A percentile compares a stretch with the other conserved stretches of the same genome.
These are phyloP conservation scores for Penicillium palitans DNA, from an alignment of 2,329 filamentous ascomycete species.

Conservation along the genomic window DNA sequence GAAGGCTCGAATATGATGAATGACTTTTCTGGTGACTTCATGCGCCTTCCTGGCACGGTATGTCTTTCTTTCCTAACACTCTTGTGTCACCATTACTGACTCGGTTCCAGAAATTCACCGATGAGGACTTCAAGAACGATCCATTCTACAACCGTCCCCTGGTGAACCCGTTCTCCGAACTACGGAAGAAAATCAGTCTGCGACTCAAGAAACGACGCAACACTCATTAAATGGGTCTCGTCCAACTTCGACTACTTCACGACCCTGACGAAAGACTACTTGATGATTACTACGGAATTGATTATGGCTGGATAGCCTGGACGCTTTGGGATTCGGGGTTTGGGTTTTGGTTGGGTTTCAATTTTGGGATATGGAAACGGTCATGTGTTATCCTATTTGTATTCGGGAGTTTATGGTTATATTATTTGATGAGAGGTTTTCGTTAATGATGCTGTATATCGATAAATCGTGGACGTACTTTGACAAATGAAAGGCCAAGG, in stretches of 20 bases:
- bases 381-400: not conserved
- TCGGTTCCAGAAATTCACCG: constrained; percentile 38
- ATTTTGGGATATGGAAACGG: not conserved
- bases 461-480: not conserved
- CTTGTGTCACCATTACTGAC: not conserved
- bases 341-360: not conserved
- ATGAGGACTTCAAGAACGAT: constrained; percentile 44
- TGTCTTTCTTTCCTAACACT: constrained; percentile 36
- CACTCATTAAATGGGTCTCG: constrained; percentile 8
- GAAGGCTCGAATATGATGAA: constrained; percentile 90
- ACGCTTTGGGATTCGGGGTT: constrained; percentile 8
- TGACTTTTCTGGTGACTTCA: constrained; percentile 60
- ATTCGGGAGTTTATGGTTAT: not conserved
- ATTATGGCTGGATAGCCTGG: constrained; percentile 5
- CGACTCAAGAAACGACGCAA: constrained; percentile 27
- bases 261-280: constrained; percentile 9
- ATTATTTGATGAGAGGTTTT: not conserved
- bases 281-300: constrained; percentile 3
- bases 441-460: not conserved
- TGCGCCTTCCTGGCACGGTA: constrained; percentile 72
- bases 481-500: not conserved
- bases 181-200: constrained; percentile 31
- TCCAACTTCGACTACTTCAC: not conserved
- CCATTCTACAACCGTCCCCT: constrained; percentile 38
- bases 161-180: constrained; percentile 31